Evolutionary conservation across 306 rosid genomes (phyloP).

Genomic region (Dalbergia cultrata): DNA sequence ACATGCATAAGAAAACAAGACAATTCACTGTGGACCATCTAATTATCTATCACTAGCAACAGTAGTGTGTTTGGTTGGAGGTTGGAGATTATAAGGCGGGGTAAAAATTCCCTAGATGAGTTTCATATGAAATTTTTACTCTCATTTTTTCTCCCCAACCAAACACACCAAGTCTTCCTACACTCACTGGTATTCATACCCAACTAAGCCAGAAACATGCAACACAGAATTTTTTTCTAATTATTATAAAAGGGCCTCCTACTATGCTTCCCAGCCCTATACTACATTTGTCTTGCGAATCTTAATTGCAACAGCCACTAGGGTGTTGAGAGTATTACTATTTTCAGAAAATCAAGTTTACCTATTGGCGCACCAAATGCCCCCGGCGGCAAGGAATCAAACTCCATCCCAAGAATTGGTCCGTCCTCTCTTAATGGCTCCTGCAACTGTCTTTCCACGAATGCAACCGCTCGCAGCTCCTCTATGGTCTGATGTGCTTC

Average conservation of each 20-base stretch:
- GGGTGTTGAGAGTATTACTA: neutral
- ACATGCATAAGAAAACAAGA: neutral
- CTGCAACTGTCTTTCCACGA: conserved; percentile 78
- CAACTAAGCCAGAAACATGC: conserved; percentile 14
- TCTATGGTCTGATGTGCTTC: conserved; percentile 58
- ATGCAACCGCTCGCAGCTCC: conserved; percentile 69
- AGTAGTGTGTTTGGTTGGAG: too few species aligned
- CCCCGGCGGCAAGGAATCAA: conserved; percentile 79
- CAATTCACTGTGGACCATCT: neutral
- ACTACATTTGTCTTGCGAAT: neutral
- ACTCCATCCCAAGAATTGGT: conserved; percentile 81
- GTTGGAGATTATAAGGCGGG: too few species aligned
- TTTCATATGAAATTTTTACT: too few species aligned
- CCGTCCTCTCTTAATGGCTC: conserved; percentile 76
- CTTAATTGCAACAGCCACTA: neutral
- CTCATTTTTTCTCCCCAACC: too few species aligned
- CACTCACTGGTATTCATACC: neutral
- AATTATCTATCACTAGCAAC: conserved; percentile 13
- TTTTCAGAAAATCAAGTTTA: conserved; percentile 45
- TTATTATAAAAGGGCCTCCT: conserved; percentile 9
- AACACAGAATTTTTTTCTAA: neutral
- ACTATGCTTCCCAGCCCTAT: conserved; percentile 1
- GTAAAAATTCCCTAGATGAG: too few species aligned
- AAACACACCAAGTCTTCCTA: too few species aligned
- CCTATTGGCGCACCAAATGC: conserved; percentile 83